Base-by-base conservation (phyloP, 176 grass and related monocot species). In the Eragrostis nindensis region DNA sequence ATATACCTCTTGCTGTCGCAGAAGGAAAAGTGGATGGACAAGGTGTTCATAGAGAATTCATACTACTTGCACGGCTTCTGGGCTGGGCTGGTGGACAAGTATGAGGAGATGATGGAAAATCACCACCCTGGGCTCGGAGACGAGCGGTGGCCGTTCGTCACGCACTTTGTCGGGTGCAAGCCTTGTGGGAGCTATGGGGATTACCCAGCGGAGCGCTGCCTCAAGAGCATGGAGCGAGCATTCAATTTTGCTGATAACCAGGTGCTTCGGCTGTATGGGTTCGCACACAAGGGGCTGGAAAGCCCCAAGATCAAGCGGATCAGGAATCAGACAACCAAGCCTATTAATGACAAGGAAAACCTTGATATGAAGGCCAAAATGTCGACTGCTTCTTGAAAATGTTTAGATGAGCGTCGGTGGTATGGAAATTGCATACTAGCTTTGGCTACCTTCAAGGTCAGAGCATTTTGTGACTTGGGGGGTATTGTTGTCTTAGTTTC, bases 41-140 rank as follows among this genome's bases (percentile, higher is more conserved):
- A 94, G 78, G 85, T 97, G 21, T 97, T 88, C 73, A 84, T 97
- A 38, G 94, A 97, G 83, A 97, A 94, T 82, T 92, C 89, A 0
- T 97, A 92, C 82, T 97, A 94, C 71, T 46, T 98, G n/a, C 95
- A 98, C n/a, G 95, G 95, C 10, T 98, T 92, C 82, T 98, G 95
- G 95, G 80, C 79, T 52, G 95, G 92, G 8, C 73, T 98, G 21
- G 95, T 98, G 8, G 92, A 98, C 66, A 92, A 91, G 73, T 98
- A 98, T 17, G 95, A 98, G 75, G 95, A 98, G 65, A 94, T 94
- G 92, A 93, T 98, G 90, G 85, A 94, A 79, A 94, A 94, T 61
- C 84, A 98, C 66, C 90, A 98, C 44, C 92, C 95, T 0, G 95
- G 92, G 2, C 71, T 94, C 5, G 95, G 95, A 7, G 92, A 98